Base-by-base conservation (phyloP, 2,329 filamentous ascomycete species). In the Microdochium bolleyi region DNA sequence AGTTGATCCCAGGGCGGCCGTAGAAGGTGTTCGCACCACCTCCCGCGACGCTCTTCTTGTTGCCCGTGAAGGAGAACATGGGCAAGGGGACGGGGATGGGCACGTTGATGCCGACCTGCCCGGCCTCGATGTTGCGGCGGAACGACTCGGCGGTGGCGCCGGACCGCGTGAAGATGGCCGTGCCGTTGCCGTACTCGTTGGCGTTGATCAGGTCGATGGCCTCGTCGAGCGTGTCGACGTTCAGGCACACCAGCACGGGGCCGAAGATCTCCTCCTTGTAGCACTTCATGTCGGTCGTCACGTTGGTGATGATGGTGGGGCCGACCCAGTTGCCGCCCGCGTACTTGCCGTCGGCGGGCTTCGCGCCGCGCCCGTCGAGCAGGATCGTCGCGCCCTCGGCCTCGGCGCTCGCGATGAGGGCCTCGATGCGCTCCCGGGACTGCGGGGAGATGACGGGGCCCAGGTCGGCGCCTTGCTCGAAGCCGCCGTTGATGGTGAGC, bases 11-110 rank as follows among this genome's bases (percentile, higher is more conserved):
- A 1, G 91, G 89, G 71, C 89, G 88, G 60, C 94, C 94, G 72
- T 99, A 99, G 69, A 99, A 97, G 16, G 91, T 95, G 73, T 83
- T 95, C 37, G 89, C 88, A 56, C 94, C 92, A 51, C 92, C 92
- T 52, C 92, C 94, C 1, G 94, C 94, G 53, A 97, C 79, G 64
- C 85, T 90, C 79, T 88, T 92, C 85, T 99, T 92, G 76, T 87
- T 87, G 48, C 83, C 84, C 25, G 84, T 87, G 68, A 88, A 87
- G 53, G 80, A 84, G 71, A 87, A 87, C 78, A 87, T 85, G 65
- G 84, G 83, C 60, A 87, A 72, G 14, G 84, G 84, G 55, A 87
- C 83, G 48, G 82, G 87, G 63, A 91, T 91, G 21, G 87, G 87
- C 11, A 92, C 88, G 62, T 94, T 94, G 74, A 94, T 88, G 49